A percentile compares a stretch with the other conserved stretches of the same genome.
Conservation (phyloP, 2,329 filamentous ascomycete genomes). For the Fusarium sarcochroum region DNA sequence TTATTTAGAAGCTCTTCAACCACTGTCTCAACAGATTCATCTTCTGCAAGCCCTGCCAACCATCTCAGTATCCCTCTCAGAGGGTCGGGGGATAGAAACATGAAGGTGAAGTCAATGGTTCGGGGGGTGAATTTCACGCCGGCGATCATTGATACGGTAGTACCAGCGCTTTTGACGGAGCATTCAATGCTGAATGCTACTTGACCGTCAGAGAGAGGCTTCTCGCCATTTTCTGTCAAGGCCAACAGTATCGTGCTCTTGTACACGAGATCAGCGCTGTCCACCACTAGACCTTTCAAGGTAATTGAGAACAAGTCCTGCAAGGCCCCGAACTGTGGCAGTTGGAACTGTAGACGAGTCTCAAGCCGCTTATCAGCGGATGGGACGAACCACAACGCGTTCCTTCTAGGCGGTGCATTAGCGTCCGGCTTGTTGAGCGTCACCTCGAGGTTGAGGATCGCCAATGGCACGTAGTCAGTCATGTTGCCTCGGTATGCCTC, state of each 20-base stretch:
- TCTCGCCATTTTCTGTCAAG: background rate
- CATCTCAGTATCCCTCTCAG: background rate
- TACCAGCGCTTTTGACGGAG: background rate
- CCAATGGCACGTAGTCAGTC: background rate
- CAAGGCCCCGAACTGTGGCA: background rate
- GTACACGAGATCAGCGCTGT: background rate
- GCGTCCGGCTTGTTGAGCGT: background rate
- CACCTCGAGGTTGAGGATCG: background rate
- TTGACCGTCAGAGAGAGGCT: background rate
- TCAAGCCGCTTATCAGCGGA: background rate
- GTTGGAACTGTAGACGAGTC: constrained; percentile 7
- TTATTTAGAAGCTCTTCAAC: background rate
- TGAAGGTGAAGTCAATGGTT: constrained; percentile 1
- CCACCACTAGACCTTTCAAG: background rate
- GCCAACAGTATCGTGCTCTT: constrained; percentile 1
- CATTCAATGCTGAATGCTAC: background rate
- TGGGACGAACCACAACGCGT: constrained; percentile 2
- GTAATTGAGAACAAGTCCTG: background rate
- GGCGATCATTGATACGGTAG: background rate
- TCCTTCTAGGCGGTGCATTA: background rate
- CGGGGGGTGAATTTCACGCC: background rate
- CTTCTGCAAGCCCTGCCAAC: background rate
- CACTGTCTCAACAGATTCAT: background rate
- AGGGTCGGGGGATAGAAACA: constrained; percentile 1
- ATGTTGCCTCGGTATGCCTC: background rate